These are phyloP conservation scores for Backusella liffmaniae DNA, from an alignment of 192 early-diverging fungal genomes.

Conservation along the genomic window DNA sequence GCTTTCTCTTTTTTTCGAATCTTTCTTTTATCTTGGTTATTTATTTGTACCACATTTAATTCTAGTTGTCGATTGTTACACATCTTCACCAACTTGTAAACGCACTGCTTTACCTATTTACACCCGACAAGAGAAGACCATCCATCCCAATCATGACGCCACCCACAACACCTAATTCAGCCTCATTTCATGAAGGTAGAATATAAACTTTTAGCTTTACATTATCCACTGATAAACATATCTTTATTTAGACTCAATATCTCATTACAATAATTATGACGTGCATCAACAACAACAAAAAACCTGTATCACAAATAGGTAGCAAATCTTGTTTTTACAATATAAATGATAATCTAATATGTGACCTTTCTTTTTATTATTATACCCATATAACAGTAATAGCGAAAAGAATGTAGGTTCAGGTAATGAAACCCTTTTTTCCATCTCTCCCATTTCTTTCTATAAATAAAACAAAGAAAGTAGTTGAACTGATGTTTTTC, in stretches of 20 bases:
- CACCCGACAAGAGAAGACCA: background rate
- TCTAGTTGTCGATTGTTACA: slow-evolving; percentile 5
- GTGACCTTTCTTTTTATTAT: background rate
- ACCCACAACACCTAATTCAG: background rate
- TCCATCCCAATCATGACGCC: background rate
- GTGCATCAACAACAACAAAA: background rate
- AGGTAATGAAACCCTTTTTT: background rate
- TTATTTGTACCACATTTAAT: background rate
- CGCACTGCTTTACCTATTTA: background rate
- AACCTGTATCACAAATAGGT: background rate
- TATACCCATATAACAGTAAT: background rate
- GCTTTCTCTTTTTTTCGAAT: background rate
- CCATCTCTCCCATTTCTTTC: background rate
- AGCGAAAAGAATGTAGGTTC: background rate
- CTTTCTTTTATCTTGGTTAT: background rate
- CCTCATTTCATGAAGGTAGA: background rate
- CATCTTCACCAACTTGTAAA: slow-evolving; percentile 13
- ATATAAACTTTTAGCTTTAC: background rate
- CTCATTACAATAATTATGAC: background rate
- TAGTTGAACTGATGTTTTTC: background rate
- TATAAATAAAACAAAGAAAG: background rate
- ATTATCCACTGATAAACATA: background rate
- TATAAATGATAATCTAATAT: background rate
- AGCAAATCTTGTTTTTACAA: background rate
- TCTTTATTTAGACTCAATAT: background rate